A percentile compares a stretch with the other conserved stretches of the same genome.
Evolutionary conservation across 768 basidiomycete species (phyloP).

Genomic region (Crassisporium funariophilum): DNA sequence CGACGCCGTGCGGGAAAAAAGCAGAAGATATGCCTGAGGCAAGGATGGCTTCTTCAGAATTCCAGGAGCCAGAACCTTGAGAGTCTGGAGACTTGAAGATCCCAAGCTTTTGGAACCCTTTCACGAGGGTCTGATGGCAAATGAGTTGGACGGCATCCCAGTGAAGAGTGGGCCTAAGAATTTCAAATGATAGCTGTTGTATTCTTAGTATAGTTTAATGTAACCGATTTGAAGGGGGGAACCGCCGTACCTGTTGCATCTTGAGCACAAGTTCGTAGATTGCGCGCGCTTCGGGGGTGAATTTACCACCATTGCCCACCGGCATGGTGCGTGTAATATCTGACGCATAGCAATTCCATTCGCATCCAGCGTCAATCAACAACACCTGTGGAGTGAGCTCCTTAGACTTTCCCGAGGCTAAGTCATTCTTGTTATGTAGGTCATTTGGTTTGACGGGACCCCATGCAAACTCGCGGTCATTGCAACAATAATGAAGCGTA

Average conservation of each 20-base stretch:
- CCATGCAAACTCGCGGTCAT: slow-evolving; percentile 86
- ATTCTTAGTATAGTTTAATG: neutral
- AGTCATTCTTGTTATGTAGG: slow-evolving; percentile 50
- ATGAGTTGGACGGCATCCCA: slow-evolving; percentile 89
- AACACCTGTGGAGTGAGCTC: slow-evolving; percentile 69
- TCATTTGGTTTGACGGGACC: slow-evolving; percentile 65
- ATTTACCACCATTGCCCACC: slow-evolving; percentile 92
- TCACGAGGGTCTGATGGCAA: slow-evolving; percentile 81
- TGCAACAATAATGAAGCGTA: slow-evolving; percentile 94
- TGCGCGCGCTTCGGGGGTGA: slow-evolving; percentile 74
- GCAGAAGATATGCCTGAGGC: slow-evolving; percentile 76
- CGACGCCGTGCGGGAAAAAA: slow-evolving; percentile 94
- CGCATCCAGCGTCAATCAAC: slow-evolving; percentile 94
- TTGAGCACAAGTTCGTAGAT: slow-evolving; percentile 87
- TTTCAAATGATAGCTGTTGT: slow-evolving; percentile 63
- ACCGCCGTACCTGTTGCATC: slow-evolving; percentile 76
- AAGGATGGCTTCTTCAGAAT: slow-evolving; percentile 69
- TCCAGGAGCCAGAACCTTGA: slow-evolving; percentile 54
- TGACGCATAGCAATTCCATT: slow-evolving; percentile 61
- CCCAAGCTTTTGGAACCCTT: slow-evolving; percentile 80
- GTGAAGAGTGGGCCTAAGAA: slow-evolving; percentile 75
- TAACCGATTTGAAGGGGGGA: slow-evolving; percentile 5
- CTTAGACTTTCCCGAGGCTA: slow-evolving; percentile 43
- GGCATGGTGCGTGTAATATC: slow-evolving; percentile 82
- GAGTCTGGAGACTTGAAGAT: slow-evolving; percentile 71